Conservation (phyloP, 1,139 yeast genomes). For the Pichia cactophila region DNA sequence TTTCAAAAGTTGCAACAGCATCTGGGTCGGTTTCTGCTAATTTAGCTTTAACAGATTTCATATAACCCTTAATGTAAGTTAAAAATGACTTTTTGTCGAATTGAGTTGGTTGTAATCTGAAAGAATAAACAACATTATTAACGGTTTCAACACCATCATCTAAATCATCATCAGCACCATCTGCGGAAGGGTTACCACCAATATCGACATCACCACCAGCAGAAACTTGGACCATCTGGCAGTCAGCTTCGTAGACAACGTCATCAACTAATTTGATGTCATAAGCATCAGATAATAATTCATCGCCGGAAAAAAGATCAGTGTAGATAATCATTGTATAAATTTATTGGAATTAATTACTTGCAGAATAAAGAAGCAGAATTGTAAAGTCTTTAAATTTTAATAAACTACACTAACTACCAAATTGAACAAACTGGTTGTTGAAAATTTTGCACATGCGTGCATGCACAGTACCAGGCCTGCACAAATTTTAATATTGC, state of each 20-base stretch:
- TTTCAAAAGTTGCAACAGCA: slow-evolving; percentile 77
- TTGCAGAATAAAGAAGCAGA: background rate
- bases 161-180: slow-evolving; percentile 74
- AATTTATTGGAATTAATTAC: background rate
- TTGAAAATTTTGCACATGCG: too few relatives aligned
- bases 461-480: too few relatives aligned
- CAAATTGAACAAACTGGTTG: too few relatives aligned
- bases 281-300: slow-evolving; percentile 96
- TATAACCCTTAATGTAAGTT: slow-evolving; percentile 96
- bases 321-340: slow-evolving; percentile 32
- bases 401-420: too few relatives aligned
- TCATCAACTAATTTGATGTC: slow-evolving; percentile 78
- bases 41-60: slow-evolving; percentile 88
- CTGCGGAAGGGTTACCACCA: slow-evolving; percentile 99
- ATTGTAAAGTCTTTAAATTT: background rate
- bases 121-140: slow-evolving; percentile 96
- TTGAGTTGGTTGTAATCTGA: slow-evolving; percentile 91
- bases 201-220: slow-evolving; percentile 87
- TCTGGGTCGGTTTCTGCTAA: slow-evolving; percentile 88
- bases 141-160: slow-evolving; percentile 86
- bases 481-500: too few relatives aligned
- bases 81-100: slow-evolving; percentile 97
- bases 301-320: slow-evolving; percentile 92
- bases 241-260: slow-evolving; percentile 94
- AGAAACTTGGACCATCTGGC: slow-evolving; percentile 81